A percentile compares a stretch with the other conserved stretches of the same genome.
phyloP scores from a whole-genome alignment of 371 early-diverging fungal species.

The Mucor lusitanicus region DNA sequence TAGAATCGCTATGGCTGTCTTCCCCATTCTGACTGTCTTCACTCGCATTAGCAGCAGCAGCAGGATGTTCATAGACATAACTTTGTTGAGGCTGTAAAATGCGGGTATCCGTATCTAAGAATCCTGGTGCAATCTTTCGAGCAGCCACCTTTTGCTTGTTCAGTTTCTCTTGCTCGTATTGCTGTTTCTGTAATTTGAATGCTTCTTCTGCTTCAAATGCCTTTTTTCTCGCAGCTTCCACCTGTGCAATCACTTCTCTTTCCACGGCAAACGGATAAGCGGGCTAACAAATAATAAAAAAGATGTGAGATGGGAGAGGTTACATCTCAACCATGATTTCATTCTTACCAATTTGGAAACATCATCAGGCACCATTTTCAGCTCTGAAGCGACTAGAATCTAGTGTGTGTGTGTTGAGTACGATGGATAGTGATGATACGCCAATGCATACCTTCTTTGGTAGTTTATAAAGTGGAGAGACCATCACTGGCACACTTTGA shows the following conservation, averaged over 20 bases:
- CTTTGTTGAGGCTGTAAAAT: constrained; percentile 49
- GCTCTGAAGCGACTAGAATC: constrained; percentile 36
- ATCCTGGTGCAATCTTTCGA: constrained; percentile 61
- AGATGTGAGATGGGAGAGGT: neutral
- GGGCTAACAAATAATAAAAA: constrained; percentile 18
- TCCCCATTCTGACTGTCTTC: neutral
- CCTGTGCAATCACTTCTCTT: constrained; percentile 39
- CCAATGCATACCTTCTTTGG: constrained; percentile 44
- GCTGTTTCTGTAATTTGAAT: neutral
- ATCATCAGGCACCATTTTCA: constrained; percentile 42
- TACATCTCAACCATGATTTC: neutral
- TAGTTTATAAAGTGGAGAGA: constrained; percentile 50
- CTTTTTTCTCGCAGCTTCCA: constrained; percentile 28
- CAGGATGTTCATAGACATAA: constrained; percentile 32
- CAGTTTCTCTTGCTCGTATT: constrained; percentile 39
- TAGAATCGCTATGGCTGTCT: neutral
- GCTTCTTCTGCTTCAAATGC: constrained; percentile 23
- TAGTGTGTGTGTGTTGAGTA: constrained; percentile 1
- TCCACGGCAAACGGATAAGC: constrained; percentile 46
- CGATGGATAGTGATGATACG: too few species aligned
- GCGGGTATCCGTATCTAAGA: constrained; percentile 56
- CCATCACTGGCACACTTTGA: constrained; percentile 56
- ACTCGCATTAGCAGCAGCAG: neutral
- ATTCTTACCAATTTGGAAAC: constrained; percentile 34
- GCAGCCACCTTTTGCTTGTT: constrained; percentile 52